These are phyloP conservation scores for Talaromyces islandicus DNA, from an alignment of 2,329 filamentous ascomycete genomes.

Conservation along the genomic window DNA sequence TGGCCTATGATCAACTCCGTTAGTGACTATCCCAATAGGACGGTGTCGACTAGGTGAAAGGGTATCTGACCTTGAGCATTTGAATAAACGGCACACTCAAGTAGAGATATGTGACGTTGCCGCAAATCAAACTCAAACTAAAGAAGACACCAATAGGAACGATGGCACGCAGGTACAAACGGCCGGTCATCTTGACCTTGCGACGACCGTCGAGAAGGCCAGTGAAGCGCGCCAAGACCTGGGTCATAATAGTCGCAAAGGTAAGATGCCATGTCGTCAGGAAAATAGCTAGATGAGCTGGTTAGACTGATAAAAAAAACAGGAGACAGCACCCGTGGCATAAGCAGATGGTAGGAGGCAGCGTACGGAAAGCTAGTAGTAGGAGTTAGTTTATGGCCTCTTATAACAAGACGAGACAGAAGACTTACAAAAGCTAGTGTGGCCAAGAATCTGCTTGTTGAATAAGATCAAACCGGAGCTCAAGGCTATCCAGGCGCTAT, in stretches of 20 bases:
- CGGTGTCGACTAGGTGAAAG: not conserved
- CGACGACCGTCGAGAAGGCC: slow-evolving; percentile 87
- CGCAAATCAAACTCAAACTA: slow-evolving; percentile 91
- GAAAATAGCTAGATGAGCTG: slow-evolving; percentile 44
- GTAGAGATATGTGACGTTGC: slow-evolving; percentile 92
- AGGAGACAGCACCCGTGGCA: not conserved
- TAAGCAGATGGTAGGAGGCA: too few species aligned
- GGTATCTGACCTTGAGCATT: slow-evolving; percentile 82
- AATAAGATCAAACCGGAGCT: slow-evolving; percentile 94
- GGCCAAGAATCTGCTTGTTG: slow-evolving; percentile 97
- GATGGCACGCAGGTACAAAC: slow-evolving; percentile 86
- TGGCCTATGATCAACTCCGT: slow-evolving; percentile 56
- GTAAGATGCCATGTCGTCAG: slow-evolving; percentile 93
- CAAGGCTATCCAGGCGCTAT: slow-evolving; percentile 85
- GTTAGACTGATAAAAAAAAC: not conserved
- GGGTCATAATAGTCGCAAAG: slow-evolving; percentile 91
- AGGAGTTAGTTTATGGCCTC: not conserved
- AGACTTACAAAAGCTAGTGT: slow-evolving; percentile 69
- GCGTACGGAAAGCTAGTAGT: slow-evolving; percentile 7
- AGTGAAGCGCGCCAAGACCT: slow-evolving; percentile 85
- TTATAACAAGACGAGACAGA: not conserved
- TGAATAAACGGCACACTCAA: slow-evolving; percentile 95
- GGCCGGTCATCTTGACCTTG: slow-evolving; percentile 93
- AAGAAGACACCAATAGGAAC: slow-evolving; percentile 94
- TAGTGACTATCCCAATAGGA: slow-evolving; percentile 6